phyloP scores from a whole-genome alignment of 2,329 filamentous ascomycete species.

The Paecilomyces niveus region DNA sequence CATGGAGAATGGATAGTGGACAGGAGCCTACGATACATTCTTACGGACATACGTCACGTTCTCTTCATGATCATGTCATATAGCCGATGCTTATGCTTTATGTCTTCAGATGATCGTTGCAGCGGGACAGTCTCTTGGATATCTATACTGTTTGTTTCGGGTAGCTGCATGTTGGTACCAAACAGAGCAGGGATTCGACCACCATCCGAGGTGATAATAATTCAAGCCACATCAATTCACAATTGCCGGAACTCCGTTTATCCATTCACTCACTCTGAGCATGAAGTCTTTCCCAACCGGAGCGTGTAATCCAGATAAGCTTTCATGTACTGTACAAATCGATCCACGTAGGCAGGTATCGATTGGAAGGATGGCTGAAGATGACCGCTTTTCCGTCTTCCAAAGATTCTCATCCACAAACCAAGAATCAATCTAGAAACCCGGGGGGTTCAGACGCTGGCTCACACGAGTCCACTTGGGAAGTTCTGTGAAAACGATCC shows the following conservation, averaged over 20 bases:
- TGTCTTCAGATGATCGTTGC: neutral
- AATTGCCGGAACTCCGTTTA: constrained; percentile 26
- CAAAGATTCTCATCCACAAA: neutral
- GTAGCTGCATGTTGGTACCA: neutral
- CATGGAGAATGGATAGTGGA: neutral
- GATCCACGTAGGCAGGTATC: constrained; percentile 2
- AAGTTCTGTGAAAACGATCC: constrained; percentile 49
- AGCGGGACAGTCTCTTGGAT: neutral
- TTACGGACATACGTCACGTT: neutral
- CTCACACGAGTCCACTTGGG: constrained; percentile 95
- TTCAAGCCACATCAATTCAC: neutral
- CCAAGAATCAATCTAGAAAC: constrained; percentile 60
- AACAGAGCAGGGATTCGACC: neutral
- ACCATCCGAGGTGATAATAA: neutral
- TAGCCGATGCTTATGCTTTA: neutral
- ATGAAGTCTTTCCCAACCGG: constrained; percentile 5
- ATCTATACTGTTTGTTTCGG: neutral
- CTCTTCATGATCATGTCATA: neutral
- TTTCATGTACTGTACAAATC: constrained; percentile 24
- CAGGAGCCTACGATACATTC: neutral
- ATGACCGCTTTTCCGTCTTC: constrained; percentile 1
- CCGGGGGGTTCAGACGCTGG: constrained; percentile 87
- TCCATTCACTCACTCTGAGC: constrained; percentile 13
- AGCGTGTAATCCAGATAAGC: constrained; percentile 4
- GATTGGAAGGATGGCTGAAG: constrained; percentile 4